Evolutionary conservation across 2,329 filamentous ascomycete species (phyloP).

Genomic region (Cordyceps sp.): DNA sequence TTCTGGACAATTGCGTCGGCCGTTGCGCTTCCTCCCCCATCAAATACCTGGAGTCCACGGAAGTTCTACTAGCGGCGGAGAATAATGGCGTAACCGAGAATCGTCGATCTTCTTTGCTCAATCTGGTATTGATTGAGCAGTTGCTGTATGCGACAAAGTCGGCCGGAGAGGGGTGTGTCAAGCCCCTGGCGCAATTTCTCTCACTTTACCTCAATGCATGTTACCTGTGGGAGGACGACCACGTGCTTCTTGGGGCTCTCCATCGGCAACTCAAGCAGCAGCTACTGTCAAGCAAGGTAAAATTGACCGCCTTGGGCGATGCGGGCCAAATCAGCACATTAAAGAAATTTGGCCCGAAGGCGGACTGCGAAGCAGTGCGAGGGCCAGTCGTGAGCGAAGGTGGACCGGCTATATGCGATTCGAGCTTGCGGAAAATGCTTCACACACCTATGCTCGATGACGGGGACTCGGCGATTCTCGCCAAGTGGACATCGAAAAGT

Average conservation of each 20-base stretch:
- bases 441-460: slow-evolving; percentile 26
- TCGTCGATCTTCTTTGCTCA: slow-evolving; percentile 39
- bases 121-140: slow-evolving; percentile 60
- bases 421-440: slow-evolving; percentile 35
- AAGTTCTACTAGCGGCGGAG: slow-evolving; percentile 22
- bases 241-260: slow-evolving; percentile 9
- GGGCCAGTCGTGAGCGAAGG: too few species aligned
- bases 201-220: slow-evolving; percentile 38
- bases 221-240: slow-evolving; percentile 30
- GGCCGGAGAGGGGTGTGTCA: slow-evolving; percentile 22
- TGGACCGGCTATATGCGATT: slow-evolving; percentile 12
- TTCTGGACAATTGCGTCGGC: slow-evolving; percentile 69
- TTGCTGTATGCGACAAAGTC: slow-evolving; percentile 49
- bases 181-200: slow-evolving; percentile 39
- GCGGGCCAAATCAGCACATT: slow-evolving; percentile 6
- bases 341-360: too few species aligned
- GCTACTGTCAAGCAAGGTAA: slow-evolving; percentile 10
- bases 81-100: slow-evolving; percentile 2
- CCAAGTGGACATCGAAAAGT: slow-evolving; percentile 59
- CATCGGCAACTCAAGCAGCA: slow-evolving; percentile 15
- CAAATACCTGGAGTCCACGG: slow-evolving; percentile 62
- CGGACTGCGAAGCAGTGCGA: too few species aligned
- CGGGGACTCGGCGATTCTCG: slow-evolving; percentile 34
- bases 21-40: slow-evolving; percentile 62
- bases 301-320: slow-evolving; percentile 7